Evolutionary conservation across 2,329 filamentous ascomycete species (phyloP), one percentile per base, ranked within the genome.

Genomic region (Monilinia polystroma): DNA sequence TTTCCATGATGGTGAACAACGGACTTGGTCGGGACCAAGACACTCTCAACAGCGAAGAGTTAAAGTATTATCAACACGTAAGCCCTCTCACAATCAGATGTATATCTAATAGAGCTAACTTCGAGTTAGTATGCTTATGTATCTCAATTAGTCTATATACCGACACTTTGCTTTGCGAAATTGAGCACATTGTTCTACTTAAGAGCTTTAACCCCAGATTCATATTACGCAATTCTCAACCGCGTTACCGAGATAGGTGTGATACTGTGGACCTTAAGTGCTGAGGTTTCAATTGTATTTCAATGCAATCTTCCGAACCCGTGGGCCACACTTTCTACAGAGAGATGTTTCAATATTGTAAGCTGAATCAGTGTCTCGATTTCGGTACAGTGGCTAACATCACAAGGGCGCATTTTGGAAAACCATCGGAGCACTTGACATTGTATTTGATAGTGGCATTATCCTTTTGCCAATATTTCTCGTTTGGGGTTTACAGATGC

Each of bases 381-480:
- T 2, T 49, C 14, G 20, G 14, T 6, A 10, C n/a, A 58, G 29
- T 52, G 18, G 26, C 38, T 62, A 45, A 45, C 49, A 29, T 4
- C 26, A 32, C 7, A 20, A 67, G 66, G 45, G 52, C 16, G 51
- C 74, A 73, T 12, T 78, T 75, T 85, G 83, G 77, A 81, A 84
- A 43, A 78, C 80, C 55, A 84, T 83, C 66, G 81, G 80, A 1
- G 76, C 79, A 0, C 79, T 81, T 6, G 83, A 81, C 5, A 80
- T 84, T 43, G 67, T 82, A 11, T 81, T 79, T 20, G 82, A 84
- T 67, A 68, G 82, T 8, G 73, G 77, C 49, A 82, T 84, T 62
- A 70, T 83, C 35, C 64, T 78, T 12, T 71, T 84, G 41, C 82
- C 82, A 1, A 71, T 82, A 0, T 77, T 79, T 4, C 77, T 80